Percentiles rank a stretch among this genome's conserved stretches.
Conservation (phyloP, 2,329 filamentous ascomycete species). For the Ceratocystis colombiana region DNA sequence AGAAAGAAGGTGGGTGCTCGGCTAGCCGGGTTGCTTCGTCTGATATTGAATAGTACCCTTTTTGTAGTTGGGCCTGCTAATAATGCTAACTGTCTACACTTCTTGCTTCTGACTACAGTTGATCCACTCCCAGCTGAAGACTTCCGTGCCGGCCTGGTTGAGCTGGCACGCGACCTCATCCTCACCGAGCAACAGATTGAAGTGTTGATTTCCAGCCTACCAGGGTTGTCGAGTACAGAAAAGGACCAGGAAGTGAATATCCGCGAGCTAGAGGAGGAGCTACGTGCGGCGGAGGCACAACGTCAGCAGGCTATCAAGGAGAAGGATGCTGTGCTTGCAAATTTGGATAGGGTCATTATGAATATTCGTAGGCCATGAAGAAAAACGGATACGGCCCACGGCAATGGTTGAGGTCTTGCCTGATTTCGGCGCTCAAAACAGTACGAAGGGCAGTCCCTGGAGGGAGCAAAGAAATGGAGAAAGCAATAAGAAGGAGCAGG, state of each 20-base stretch:
- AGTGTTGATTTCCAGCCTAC: constrained; percentile 60
- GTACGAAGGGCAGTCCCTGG: not conserved
- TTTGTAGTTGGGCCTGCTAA: no score
- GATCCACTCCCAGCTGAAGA: constrained; percentile 53
- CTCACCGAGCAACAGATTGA: constrained; percentile 78
- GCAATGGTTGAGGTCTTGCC: not conserved
- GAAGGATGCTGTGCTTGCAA: constrained; percentile 49
- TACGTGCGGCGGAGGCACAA: constrained; percentile 53
- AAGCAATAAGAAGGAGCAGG: not conserved
- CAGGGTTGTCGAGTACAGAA: constrained; percentile 69
- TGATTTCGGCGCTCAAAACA: constrained; percentile 4
- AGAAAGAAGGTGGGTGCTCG: constrained; percentile 40
- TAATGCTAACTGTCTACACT: constrained; percentile 3
- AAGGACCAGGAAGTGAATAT: constrained; percentile 62
- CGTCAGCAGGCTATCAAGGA: constrained; percentile 54
- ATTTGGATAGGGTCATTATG: constrained; percentile 52
- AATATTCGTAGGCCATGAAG: constrained; percentile 49
- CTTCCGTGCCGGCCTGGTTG: constrained; percentile 57
- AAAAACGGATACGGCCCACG: not conserved
- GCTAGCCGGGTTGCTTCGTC: no score
- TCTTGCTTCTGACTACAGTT: constrained; percentile 35
- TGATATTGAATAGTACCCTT: no score
- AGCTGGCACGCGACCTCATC: constrained; percentile 66
- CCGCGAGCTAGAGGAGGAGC: constrained; percentile 53
- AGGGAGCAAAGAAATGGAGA: not conserved